phyloP scores from a whole-genome alignment of 2,329 filamentous ascomycete genomes.

The Epichloe hybrida region DNA sequence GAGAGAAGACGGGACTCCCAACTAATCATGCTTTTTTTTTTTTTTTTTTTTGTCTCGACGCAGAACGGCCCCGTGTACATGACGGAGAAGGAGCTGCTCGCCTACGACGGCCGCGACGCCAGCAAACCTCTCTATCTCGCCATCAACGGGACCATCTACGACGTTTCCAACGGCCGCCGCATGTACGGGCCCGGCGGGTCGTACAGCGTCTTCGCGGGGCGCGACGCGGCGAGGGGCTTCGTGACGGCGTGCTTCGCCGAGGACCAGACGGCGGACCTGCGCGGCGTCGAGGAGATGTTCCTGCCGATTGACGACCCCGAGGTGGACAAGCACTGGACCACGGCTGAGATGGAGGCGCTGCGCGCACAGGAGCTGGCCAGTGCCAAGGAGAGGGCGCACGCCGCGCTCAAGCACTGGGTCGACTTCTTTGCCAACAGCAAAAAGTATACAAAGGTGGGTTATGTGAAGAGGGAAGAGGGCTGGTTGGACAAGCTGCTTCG shows the following conservation, averaged over 20 bases:
- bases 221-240: slow-evolving; percentile 76
- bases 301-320: slow-evolving; percentile 48
- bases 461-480: slow-evolving; percentile 46
- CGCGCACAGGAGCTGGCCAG: slow-evolving; percentile 49
- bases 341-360: slow-evolving; percentile 37
- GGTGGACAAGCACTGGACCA: slow-evolving; percentile 45
- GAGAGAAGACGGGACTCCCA: background rate
- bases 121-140: slow-evolving; percentile 75
- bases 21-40: background rate
- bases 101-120: slow-evolving; percentile 66
- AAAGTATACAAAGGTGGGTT: slow-evolving; percentile 72
- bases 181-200: slow-evolving; percentile 74
- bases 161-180: slow-evolving; percentile 55
- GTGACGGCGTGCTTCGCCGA: slow-evolving; percentile 86
- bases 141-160: slow-evolving; percentile 77
- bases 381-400: slow-evolving; percentile 51
- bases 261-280: slow-evolving; percentile 71
- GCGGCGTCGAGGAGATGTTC: slow-evolving; percentile 80
- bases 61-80: slow-evolving; percentile 51
- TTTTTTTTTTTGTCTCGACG: background rate
- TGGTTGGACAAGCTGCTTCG: slow-evolving; percentile 50
- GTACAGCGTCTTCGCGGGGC: slow-evolving; percentile 77
- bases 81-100: slow-evolving; percentile 58
- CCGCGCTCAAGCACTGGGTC: slow-evolving; percentile 67
- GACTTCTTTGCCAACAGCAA: slow-evolving; percentile 66